Base-by-base conservation (phyloP, 768 basidiomycete genomes). In the Dentipellis sp. region DNA sequence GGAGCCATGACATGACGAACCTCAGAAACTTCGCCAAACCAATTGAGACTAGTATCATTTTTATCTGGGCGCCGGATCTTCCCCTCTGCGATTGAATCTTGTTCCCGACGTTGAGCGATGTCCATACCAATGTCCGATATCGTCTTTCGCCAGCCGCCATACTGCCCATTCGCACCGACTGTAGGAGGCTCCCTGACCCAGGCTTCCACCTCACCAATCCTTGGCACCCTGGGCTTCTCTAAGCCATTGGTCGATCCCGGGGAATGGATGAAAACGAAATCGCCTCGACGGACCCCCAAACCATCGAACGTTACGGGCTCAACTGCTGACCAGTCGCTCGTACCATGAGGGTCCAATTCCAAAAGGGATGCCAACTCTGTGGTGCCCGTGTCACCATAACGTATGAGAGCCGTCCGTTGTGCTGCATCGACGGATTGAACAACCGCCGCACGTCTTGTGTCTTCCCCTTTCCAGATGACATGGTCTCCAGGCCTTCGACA, bases 1-100 rank as follows among this genome's bases (percentile, higher is more conserved):
- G 37, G 23, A 56, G 14, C n/a, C 10, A 23, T 16, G 9, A 50
- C 58, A 6, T 16, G 22, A 69, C 81, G 51, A 70, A 82, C 92
- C 67, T 78, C 80, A 34, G 78, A 80, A 16, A 97, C 92, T 72
- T 95, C 91, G 21, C 94, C 94, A 54, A 90, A 82, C 94, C 94
- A 97, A 47, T 75, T 71, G 21, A 91, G 65, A 48, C 71, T 66
- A 8, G 68, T 65, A 62, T 77, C 76, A 52, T 68, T 71, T 35
- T 59, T 59, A 23, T 60, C 59, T 38, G 78, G 77, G 53, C 75
- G 69, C 53, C 73, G 68, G 14, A 85, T 76, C 40, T 63, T 67
- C 19, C 71, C 69, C 50, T 81, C 78, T 42, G 68, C 63, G 4
- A 67, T 60, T 23, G 61, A 63, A 12, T 68, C 59, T 42, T 66